These are phyloP conservation scores for Apiospora saccharicola DNA, from an alignment of 2,329 filamentous ascomycete genomes.

Conservation along the genomic window DNA sequence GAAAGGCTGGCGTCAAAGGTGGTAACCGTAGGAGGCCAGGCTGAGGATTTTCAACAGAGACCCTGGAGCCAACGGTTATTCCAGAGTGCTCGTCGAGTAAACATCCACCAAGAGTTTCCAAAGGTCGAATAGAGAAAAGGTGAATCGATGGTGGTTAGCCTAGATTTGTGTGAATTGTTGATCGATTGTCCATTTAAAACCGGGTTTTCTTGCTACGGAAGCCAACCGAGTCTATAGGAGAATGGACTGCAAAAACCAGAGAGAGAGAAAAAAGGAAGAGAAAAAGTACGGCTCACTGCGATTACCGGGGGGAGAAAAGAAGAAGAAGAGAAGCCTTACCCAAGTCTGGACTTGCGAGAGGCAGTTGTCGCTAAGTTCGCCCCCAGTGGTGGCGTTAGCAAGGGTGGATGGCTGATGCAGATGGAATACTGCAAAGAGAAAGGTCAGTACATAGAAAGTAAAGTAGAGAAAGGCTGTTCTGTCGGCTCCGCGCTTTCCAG, in stretches of 20 bases:
- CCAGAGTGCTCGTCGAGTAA: slow-evolving; percentile 1
- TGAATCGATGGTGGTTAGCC: background rate
- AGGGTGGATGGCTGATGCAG: slow-evolving; percentile 13
- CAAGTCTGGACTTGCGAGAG: slow-evolving; percentile 26
- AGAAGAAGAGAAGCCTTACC: slow-evolving; percentile 29
- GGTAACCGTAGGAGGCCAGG: slow-evolving; percentile 8
- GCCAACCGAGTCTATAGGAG: slow-evolving; percentile 29
- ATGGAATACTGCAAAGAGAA: slow-evolving; percentile 19
- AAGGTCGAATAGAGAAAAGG: slow-evolving; percentile 7
- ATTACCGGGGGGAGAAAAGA: slow-evolving; percentile 7
- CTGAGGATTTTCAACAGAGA: slow-evolving; percentile 6
- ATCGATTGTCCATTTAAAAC: slow-evolving; percentile 17
- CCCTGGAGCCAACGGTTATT: slow-evolving; percentile 14
- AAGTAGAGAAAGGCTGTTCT: slow-evolving; percentile 14
- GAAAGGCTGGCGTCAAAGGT: slow-evolving; percentile 13
- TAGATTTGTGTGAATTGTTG: slow-evolving; percentile 3
- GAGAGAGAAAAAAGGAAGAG: slow-evolving; percentile 23
- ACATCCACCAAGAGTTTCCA: background rate
- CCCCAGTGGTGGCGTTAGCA: slow-evolving; percentile 26
- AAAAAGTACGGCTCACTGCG: background rate
- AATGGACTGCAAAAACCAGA: slow-evolving; percentile 20
- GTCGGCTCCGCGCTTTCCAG: slow-evolving; percentile 11
- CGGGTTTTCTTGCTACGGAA: slow-evolving; percentile 10
- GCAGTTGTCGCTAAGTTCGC: slow-evolving; percentile 25
- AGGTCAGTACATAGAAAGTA: background rate